Evolutionary conservation across 192 early-diverging fungal genomes (phyloP).

Genomic region (Phlyctochytrium planicorne): DNA sequence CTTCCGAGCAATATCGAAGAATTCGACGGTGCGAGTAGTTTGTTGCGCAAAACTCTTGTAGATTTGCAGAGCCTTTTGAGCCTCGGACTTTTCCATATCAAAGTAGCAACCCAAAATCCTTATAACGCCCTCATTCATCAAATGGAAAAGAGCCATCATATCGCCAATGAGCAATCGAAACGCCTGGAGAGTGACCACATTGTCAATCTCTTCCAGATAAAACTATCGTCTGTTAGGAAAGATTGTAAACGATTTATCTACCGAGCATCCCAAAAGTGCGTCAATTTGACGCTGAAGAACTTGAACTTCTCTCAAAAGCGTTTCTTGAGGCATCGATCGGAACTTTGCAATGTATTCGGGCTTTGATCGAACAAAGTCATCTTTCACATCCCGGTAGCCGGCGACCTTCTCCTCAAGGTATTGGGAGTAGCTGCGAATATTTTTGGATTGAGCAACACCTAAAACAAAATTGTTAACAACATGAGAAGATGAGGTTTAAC

Average conservation of each 20-base stretch:
- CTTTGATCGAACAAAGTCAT: conserved; percentile 62
- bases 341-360: conserved; percentile 51
- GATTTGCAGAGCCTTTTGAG: conserved; percentile 61
- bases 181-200: conserved; percentile 69
- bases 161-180: conserved; percentile 73
- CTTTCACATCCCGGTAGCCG: conserved; percentile 60
- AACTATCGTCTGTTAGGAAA: conserved; percentile 50
- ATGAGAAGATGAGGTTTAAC: too few relatives aligned
- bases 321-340: conserved; percentile 52
- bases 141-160: conserved; percentile 68
- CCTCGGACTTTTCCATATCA: conserved; percentile 68
- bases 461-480: conserved; percentile 8
- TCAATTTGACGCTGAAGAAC: conserved; percentile 68
- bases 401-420: conserved; percentile 73
- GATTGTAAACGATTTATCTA: conserved; percentile 30
- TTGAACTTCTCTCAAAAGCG: conserved; percentile 60
- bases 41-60: conserved; percentile 79
- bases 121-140: conserved; percentile 77
- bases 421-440: conserved; percentile 64
- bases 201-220: conserved; percentile 69
- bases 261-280: conserved; percentile 68
- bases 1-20: conserved; percentile 66
- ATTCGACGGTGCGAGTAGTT: conserved; percentile 65
- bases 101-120: conserved; percentile 74
- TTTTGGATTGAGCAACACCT: conserved; percentile 49